Base-by-base conservation (phyloP, 1,284 basidiomycete genomes). In the Ustilago sp. region DNA sequence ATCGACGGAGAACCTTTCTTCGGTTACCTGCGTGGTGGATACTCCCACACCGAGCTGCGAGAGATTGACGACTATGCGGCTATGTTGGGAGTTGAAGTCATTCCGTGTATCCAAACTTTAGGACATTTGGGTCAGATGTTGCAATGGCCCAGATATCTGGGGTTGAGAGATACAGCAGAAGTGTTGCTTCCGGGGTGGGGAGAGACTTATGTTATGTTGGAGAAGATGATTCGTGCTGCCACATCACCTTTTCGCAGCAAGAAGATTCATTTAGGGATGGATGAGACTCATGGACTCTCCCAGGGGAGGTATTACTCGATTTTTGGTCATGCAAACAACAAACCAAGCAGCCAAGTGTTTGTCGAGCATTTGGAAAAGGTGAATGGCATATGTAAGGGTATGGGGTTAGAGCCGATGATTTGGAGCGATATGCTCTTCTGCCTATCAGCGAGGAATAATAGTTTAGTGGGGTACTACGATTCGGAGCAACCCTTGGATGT, bases 71-170 rank as follows among this genome's bases (percentile, higher is more conserved):
- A 87, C 53, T 87, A 87, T 45, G 80, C 81, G 1, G 55, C 55
- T 19, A 11, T 15, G 12, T 60, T 83, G 11, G 81, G 81, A 28
- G 82, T 83, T 34, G 81, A 83, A 57, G 73, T 79, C 9, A 79
- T 83, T 13, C 81, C 81, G 7, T 83, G 81, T 55, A 83, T 87
- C 31, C 87, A 87, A 69, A 87, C 87, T 1, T 69, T 87, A 11
- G 87, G 87, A 2, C 87, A 87, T 65, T 74, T 87, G 12, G 87
- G 86, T 0, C 87, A 87, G 74, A 86, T 87, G 80, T 80, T 87
- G 2, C 87, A 87, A 57, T 87, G 87, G 87, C 86, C 86, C 0
- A 74, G 81, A 17, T 87, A 82, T 63, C 74, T 84, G 2, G 75
- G 72, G 11, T 59, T 87, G 47, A 66, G 85, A 11, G 87, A 87